Evolutionary conservation across 164 flowering plant species (phyloP).

Genomic region (Brasenia schreberi): DNA sequence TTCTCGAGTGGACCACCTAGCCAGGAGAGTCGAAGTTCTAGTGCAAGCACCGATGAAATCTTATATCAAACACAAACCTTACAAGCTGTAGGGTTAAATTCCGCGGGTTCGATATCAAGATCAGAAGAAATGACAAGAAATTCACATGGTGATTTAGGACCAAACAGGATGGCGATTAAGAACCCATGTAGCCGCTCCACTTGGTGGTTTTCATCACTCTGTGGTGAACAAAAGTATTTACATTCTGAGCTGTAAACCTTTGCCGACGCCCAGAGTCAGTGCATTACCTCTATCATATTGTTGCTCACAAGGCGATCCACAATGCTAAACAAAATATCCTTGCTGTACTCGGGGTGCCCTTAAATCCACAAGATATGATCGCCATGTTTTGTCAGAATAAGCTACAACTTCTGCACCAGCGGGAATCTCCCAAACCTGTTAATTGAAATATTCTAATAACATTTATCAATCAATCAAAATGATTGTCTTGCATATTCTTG

Average conservation of each 20-base stretch:
- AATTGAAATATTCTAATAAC: too few relatives aligned
- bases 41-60: too few relatives aligned
- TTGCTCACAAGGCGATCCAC: constrained; percentile 43
- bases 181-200: neutral
- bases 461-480: neutral
- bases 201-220: neutral
- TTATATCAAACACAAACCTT: too few relatives aligned
- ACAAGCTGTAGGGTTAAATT: too few relatives aligned
- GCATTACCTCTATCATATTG: constrained; percentile 34
- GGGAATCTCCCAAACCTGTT: constrained; percentile 54
- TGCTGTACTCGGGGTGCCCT: constrained; percentile 82
- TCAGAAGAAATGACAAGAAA: too few relatives aligned
- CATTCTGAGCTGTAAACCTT: too few relatives aligned
- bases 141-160: neutral
- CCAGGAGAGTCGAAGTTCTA: too few relatives aligned
- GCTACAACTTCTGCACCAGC: constrained; percentile 50
- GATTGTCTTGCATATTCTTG: too few relatives aligned
- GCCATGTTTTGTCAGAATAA: constrained; percentile 57
- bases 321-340: constrained; percentile 47
- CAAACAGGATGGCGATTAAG: neutral
- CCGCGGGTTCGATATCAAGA: too few relatives aligned
- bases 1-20: too few relatives aligned
- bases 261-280: neutral
- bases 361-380: constrained; percentile 62
- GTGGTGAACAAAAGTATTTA: too few relatives aligned